These are phyloP conservation scores for Fusarium newnesense DNA, from an alignment of 2,329 filamentous ascomycete genomes.

Conservation along the genomic window DNA sequence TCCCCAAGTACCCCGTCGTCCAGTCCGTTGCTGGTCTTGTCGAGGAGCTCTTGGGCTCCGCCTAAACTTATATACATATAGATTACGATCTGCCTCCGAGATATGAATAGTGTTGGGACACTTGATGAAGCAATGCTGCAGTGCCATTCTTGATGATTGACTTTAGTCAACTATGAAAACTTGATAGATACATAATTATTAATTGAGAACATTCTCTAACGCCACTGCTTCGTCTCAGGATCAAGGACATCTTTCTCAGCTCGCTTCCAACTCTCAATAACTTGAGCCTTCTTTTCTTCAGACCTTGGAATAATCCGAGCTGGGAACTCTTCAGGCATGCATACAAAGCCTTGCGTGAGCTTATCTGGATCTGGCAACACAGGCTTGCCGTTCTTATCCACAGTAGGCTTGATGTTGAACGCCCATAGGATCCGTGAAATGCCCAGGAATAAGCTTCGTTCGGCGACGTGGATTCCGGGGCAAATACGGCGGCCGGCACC, in stretches of 20 bases:
- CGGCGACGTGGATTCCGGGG: slow-evolving; percentile 30
- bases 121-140: slow-evolving; percentile 1
- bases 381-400: not conserved
- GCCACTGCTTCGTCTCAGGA: slow-evolving; percentile 6
- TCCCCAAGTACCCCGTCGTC: slow-evolving; percentile 28
- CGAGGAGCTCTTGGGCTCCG: slow-evolving; percentile 1
- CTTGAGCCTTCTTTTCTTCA: not conserved
- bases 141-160: not conserved
- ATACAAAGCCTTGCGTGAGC: slow-evolving; percentile 12
- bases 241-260: not conserved
- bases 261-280: not conserved
- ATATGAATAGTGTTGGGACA: slow-evolving; percentile 7
- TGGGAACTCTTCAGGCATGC: slow-evolving; percentile 6
- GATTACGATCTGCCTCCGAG: slow-evolving; percentile 13
- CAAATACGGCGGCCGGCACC: slow-evolving; percentile 31
- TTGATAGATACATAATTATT: not conserved
- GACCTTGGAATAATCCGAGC: not conserved
- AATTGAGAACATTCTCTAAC: not conserved
- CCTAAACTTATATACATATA: not conserved
- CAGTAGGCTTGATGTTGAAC: slow-evolving; percentile 3
- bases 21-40: slow-evolving; percentile 5
- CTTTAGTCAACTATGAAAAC: not conserved
- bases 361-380: slow-evolving; percentile 2
- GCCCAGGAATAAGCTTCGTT: slow-evolving; percentile 23
- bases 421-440: slow-evolving; percentile 26